A percentile compares a stretch with the other conserved stretches of the same genome.
These are phyloP conservation scores for Entomortierella chlamydospora DNA, from an alignment of 192 early-diverging fungal genomes.

Conservation along the genomic window DNA sequence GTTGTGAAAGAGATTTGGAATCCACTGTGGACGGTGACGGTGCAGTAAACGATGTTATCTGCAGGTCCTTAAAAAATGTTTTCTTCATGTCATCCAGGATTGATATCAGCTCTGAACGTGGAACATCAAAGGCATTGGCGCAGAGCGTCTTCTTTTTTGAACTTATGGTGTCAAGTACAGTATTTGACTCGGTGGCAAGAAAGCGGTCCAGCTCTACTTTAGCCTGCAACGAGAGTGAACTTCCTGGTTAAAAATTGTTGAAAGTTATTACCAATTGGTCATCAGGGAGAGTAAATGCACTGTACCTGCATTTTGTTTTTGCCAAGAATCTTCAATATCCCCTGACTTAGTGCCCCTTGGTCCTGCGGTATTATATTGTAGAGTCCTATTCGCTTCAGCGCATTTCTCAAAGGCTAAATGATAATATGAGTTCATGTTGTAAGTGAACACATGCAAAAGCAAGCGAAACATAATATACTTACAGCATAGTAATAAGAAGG, in stretches of 20 bases:
- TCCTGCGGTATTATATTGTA: slow-evolving; percentile 48
- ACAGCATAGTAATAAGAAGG: slow-evolving; percentile 72
- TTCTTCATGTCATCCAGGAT: slow-evolving; percentile 67
- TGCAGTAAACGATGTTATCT: slow-evolving; percentile 46
- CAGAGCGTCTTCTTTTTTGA: slow-evolving; percentile 57
- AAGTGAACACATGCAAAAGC: too few species aligned
- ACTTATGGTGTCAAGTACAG: slow-evolving; percentile 26
- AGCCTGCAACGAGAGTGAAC: slow-evolving; percentile 11
- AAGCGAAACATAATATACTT: too few species aligned
- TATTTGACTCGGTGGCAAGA: slow-evolving; percentile 31
- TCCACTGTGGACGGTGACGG: slow-evolving; percentile 3
- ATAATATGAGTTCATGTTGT: background rate
- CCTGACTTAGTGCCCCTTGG: slow-evolving; percentile 15
- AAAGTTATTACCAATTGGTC: too few species aligned
- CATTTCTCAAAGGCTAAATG: slow-evolving; percentile 36
- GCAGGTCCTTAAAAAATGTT: slow-evolving; percentile 63
- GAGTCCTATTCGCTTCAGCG: slow-evolving; percentile 43
- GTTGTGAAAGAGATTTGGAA: background rate
- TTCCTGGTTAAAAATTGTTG: too few species aligned
- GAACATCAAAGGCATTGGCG: slow-evolving; percentile 74
- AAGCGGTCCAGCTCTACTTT: slow-evolving; percentile 42
- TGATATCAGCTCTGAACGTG: slow-evolving; percentile 63
- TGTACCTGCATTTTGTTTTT: slow-evolving; percentile 55
- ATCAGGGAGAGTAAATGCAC: too few species aligned
- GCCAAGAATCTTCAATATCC: slow-evolving; percentile 12